A percentile compares a stretch with the other conserved stretches of the same genome.
These are phyloP conservation scores for Podaxis sp. DNA, from an alignment of 768 basidiomycete species.

Conservation along the genomic window DNA sequence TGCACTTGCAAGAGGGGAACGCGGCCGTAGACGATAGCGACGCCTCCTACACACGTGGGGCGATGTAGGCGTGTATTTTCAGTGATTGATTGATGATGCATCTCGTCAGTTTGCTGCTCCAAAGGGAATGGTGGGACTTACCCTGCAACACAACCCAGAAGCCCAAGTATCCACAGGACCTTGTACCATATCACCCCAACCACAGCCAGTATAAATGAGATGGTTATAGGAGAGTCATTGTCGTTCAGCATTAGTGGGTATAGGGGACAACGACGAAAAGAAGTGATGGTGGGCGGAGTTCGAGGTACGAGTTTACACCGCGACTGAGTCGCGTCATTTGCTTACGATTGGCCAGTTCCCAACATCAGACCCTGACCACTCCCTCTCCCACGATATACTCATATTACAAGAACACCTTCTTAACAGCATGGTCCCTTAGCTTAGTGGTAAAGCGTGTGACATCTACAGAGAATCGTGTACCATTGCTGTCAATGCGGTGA, in stretches of 20 bases:
- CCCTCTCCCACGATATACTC: neutral
- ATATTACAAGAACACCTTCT: neutral
- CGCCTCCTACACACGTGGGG: constrained; percentile 50
- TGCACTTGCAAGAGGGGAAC: constrained; percentile 57
- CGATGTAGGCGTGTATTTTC: neutral
- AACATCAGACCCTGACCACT: neutral
- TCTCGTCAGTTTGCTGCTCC: neutral
- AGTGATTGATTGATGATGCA: neutral
- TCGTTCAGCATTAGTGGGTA: constrained; percentile 25
- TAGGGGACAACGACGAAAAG: neutral
- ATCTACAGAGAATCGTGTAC: constrained; percentile 19
- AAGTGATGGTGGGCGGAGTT: neutral
- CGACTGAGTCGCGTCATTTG: neutral
- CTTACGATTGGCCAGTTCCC: neutral
- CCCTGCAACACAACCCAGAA: constrained; percentile 72
- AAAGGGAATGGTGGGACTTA: constrained; percentile 37
- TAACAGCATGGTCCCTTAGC: constrained; percentile 26
- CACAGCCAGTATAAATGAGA: constrained; percentile 26
- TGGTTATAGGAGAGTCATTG: constrained; percentile 8
- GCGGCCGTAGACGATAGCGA: constrained; percentile 69
- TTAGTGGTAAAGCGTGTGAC: constrained; percentile 37
- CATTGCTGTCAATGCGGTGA: neutral
- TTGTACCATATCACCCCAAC: constrained; percentile 60
- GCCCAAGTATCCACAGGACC: constrained; percentile 60
- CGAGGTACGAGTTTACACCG: neutral